Percentiles rank a stretch among this genome's conserved stretches.
phyloP scores from a whole-genome alignment of 1,139 yeast species.

The Suhomyces terraborum region DNA sequence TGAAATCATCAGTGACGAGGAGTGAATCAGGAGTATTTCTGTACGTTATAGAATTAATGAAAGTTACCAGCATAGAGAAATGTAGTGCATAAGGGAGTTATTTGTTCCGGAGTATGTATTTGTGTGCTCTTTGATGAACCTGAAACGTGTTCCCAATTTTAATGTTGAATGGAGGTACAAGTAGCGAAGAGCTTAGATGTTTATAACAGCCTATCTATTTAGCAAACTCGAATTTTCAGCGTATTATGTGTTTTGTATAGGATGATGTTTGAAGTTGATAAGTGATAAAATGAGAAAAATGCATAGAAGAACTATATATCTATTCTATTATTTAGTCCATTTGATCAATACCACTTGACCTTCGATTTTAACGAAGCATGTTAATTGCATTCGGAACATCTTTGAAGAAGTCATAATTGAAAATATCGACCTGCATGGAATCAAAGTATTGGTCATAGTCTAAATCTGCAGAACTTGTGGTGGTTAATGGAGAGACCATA shows the following conservation, averaged over 20 bases:
- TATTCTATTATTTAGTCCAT: neutral
- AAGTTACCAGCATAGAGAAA: neutral
- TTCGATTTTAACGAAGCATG: constrained; percentile 12
- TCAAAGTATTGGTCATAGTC: constrained; percentile 30
- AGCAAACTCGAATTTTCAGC: no score
- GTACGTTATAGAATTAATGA: constrained; percentile 4
- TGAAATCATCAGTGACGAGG: constrained; percentile 38
- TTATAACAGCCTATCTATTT: no score
- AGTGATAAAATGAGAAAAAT: no score
- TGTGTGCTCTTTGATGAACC: no score
- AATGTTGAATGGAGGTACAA: no score
- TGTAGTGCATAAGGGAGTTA: neutral
- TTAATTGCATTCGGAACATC: constrained; percentile 31
- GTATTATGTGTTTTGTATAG: no score
- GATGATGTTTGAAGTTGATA: no score
- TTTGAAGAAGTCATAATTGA: constrained; percentile 33
- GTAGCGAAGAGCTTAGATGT: no score
- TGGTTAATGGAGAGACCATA: constrained; percentile 3
- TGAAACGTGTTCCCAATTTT: no score
- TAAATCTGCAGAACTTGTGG: constrained; percentile 8
- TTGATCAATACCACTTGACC: neutral
- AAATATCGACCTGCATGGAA: constrained; percentile 34
- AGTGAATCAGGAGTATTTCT: constrained; percentile 1
- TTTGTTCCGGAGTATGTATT: no score
- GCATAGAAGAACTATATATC: no score